Conservation (phyloP, 2,329 filamentous ascomycete genomes). For the Sporothrix phasma region DNA sequence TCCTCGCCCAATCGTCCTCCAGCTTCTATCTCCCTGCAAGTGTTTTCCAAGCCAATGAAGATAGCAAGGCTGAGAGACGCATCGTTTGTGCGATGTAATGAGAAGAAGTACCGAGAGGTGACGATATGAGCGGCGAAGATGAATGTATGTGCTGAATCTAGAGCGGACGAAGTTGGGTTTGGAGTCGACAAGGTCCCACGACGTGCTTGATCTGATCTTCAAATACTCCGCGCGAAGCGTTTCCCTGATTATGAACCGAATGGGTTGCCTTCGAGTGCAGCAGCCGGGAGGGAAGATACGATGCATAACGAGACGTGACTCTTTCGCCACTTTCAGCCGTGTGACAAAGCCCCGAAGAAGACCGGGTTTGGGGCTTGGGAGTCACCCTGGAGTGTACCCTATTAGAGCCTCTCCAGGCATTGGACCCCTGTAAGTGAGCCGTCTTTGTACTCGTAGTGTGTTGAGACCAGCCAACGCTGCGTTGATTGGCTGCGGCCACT, state of each 20-base stretch:
- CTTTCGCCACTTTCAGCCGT: background rate
- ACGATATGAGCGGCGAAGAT: background rate
- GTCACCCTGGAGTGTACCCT: background rate
- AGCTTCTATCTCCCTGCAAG: background rate
- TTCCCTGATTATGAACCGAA: background rate
- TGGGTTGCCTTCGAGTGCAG: background rate
- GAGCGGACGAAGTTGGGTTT: too few relatives aligned
- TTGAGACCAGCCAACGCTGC: background rate
- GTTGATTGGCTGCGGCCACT: conserved; percentile 7
- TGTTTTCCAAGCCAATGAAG: background rate
- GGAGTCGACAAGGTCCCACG: background rate
- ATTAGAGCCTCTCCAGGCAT: background rate
- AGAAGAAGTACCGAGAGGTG: background rate
- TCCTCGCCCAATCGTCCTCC: background rate
- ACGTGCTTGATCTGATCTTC: background rate
- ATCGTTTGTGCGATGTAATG: background rate
- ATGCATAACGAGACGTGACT: background rate
- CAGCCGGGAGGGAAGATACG: background rate
- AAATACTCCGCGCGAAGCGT: background rate
- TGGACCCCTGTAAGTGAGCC: background rate
- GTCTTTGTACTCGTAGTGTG: background rate
- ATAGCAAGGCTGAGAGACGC: background rate
- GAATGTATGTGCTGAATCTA: too few relatives aligned
- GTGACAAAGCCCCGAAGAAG: conserved; percentile 3
- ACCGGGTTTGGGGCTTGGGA: background rate